phyloP scores from a whole-genome alignment of 1,139 yeast species.

The Diutina rugosa region DNA sequence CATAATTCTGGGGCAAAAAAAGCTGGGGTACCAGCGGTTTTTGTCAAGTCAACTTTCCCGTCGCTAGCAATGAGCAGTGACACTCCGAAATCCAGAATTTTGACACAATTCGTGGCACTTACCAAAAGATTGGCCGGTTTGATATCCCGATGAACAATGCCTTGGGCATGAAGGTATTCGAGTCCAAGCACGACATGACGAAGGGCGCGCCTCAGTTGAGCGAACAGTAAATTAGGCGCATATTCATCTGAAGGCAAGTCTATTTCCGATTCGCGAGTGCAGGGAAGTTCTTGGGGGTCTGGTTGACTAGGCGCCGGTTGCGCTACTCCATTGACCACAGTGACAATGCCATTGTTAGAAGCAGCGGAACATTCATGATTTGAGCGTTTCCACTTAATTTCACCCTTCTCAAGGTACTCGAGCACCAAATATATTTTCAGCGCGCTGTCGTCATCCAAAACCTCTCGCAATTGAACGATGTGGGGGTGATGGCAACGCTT shows the following conservation, averaged over 20 bases:
- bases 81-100: conserved; percentile 94
- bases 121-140: conserved; percentile 90
- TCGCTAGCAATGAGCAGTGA: conserved; percentile 66
- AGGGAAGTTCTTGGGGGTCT: conserved; percentile 16
- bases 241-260: conserved; percentile 27
- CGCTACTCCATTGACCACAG: conserved; percentile 7
- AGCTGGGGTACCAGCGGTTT: conserved; percentile 87
- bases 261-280: conserved; percentile 25
- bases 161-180: conserved; percentile 86
- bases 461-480: conserved; percentile 78
- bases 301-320: conserved; percentile 2
- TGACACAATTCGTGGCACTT: conserved; percentile 60
- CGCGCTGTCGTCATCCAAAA: conserved; percentile 74
- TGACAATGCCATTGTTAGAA: not conserved
- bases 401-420: conserved; percentile 89
- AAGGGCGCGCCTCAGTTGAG: conserved; percentile 57
- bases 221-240: conserved; percentile 50
- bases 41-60: conserved; percentile 69
- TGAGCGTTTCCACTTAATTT: conserved; percentile 68
- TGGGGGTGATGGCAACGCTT: conserved; percentile 88
- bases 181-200: conserved; percentile 82
- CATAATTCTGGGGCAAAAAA: conserved; percentile 74
- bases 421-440: conserved; percentile 82
- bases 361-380: conserved; percentile 3
- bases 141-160: conserved; percentile 92